Evolutionary conservation across 257 asterid genomes (phyloP).

Genomic region (Schizonepeta tenuifolia): DNA sequence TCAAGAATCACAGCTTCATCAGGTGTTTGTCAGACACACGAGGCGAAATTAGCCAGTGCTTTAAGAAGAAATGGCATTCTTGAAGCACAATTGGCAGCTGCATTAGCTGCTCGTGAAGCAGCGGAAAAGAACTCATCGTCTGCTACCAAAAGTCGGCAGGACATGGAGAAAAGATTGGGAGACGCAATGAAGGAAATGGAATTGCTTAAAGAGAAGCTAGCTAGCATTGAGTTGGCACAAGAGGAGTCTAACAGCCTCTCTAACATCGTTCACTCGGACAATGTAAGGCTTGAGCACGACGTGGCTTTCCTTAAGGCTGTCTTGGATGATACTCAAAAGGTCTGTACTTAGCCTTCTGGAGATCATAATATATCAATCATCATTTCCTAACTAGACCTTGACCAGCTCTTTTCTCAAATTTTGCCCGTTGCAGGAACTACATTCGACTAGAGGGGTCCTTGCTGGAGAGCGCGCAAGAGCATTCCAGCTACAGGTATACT

Average conservation of each 20-base stretch:
- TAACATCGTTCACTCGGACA: conserved; percentile 94
- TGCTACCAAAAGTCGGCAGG: conserved; percentile 70
- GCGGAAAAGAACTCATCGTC: conserved; percentile 68
- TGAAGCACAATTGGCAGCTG: conserved; percentile 81
- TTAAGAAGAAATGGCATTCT: conserved; percentile 63
- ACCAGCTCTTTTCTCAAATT: conserved; percentile 18
- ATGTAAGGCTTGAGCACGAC: conserved; percentile 94
- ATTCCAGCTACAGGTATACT: conserved; percentile 91
- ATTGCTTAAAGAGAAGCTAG: conserved; percentile 81
- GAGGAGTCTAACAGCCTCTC: conserved; percentile 90
- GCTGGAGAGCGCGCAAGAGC: conserved; percentile 95
- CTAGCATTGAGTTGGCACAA: conserved; percentile 78
- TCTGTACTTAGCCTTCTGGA: conserved; percentile 28
- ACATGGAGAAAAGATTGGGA: conserved; percentile 66
- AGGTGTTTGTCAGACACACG: conserved; percentile 59
- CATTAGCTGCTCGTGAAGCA: conserved; percentile 69
- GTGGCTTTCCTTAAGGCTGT: conserved; percentile 97
- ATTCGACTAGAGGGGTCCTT: conserved; percentile 92
- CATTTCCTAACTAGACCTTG: conserved; percentile 7
- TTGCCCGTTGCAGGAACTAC: conserved; percentile 69
- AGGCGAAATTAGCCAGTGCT: conserved; percentile 68
- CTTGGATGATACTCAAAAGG: conserved; percentile 96
- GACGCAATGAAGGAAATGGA: conserved; percentile 80
- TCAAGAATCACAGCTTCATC: conserved; percentile 56
- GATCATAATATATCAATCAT: conserved; percentile 1